Evolutionary conservation across 2,329 filamentous ascomycete genomes (phyloP), one percentile per base, ranked within the genome.

Genomic region (Pezicula carpinea): DNA sequence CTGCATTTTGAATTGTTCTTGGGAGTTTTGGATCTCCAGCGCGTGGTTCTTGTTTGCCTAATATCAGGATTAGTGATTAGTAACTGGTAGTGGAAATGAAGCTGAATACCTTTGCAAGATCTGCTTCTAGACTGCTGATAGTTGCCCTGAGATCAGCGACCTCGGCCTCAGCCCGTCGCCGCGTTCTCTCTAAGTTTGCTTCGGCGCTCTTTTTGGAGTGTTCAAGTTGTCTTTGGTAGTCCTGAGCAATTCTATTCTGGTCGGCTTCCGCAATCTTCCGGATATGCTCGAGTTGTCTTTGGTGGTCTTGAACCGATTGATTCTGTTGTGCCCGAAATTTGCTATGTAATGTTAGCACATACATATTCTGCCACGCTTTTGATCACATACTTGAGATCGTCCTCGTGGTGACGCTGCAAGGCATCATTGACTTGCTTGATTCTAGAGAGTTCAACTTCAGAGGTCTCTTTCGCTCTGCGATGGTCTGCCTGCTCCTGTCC

Each of bases 401-500:
- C 76, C 44, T 85, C 81, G 58, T 93, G 86, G 29, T 82, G 77
- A 39, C 75, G 75, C 56, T 89, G 86, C 15, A 91, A 69, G 6
- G 78, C 77, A 42, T 92, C 84, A 47, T 89, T 88, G 54, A 85
- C 57, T 29, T 66, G 57, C 50, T 68, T 68, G 6, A 70, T 59
- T 44, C 62, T 67, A 3, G 66, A 57, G 18, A 83, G 56, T 51
- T 87, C 82, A 14, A 76, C 63, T 6, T 69, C 64, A 15, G 68
- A 71, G 2, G 72, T 72, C 48, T 86, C 82, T 52, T 83, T 85
- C 2, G 79, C 76, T 52, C 78, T 81, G 21, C 79, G 77, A 63
- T 88, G 84, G 51, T 90, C 84, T 6, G 82, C 79, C 59, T 86
- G 81, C 60, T 90, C 87, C 58, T 90, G 85, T 15, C 85, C 81